Evolutionary conservation across 2,329 filamentous ascomycete species (phyloP).

Genomic region (Verticillium dahliae): DNA sequence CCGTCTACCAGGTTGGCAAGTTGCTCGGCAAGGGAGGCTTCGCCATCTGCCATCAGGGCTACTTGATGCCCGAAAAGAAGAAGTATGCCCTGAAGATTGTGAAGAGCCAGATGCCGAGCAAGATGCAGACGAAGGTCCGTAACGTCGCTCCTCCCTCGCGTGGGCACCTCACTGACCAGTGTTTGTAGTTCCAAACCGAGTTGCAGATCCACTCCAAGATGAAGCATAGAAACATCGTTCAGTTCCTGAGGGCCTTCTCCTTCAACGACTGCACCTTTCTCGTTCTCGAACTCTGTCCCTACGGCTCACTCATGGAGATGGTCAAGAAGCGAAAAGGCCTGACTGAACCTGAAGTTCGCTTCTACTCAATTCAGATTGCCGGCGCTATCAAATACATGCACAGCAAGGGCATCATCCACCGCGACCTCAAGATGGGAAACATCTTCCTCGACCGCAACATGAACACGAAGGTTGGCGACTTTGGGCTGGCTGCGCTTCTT

Average conservation of each 20-base stretch:
- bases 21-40: conserved; percentile 77
- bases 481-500: conserved; percentile 85
- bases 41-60: conserved; percentile 72
- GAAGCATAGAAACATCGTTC: conserved; percentile 90
- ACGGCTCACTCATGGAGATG: conserved; percentile 96
- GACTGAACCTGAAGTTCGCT: conserved; percentile 88
- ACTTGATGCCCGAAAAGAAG: conserved; percentile 58
- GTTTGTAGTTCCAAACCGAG: conserved; percentile 63
- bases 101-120: conserved; percentile 72
- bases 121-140: conserved; percentile 76
- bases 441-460: conserved; percentile 90
- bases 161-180: conserved; percentile 1
- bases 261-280: conserved; percentile 88
- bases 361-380: conserved; percentile 90
- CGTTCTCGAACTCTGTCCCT: conserved; percentile 87
- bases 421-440: conserved; percentile 97
- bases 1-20: conserved; percentile 67
- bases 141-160: neutral
- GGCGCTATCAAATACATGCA: conserved; percentile 99
- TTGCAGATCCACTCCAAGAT: conserved; percentile 98
- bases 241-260: conserved; percentile 90
- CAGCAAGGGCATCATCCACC: conserved; percentile 88
- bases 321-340: conserved; percentile 86
- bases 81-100: conserved; percentile 76
- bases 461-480: conserved; percentile 98